Base-by-base conservation (phyloP, 2,329 filamentous ascomycete species). In the Clonostachys chloroleuca region DNA sequence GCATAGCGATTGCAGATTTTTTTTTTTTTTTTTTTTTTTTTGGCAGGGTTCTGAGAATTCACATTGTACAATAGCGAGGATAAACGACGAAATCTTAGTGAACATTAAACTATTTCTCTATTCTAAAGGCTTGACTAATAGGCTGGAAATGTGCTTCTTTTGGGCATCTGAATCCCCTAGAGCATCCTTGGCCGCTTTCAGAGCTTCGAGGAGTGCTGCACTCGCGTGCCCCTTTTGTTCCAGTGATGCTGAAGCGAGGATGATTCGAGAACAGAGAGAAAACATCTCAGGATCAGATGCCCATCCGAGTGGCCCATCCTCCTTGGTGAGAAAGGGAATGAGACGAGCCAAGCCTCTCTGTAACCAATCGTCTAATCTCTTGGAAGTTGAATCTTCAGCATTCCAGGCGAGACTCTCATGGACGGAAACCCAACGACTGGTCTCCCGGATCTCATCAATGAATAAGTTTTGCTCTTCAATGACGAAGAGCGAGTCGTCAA, bases 381-480 rank as follows among this genome's bases (percentile, higher is more conserved):
- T 24, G 13, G 66, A 57, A 30, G 47, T 56, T 2, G 47, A 47
- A 9, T 59, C 60, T 2, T 56, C 47, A 4, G 43, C 47, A 5
- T 53, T 47, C 52, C 55, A 59, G 6, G 46, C 20, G 34, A 66
- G 30, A 37, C 48, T 42, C 16, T 55, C 48, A 33, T 87, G 67
- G 2, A 80, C 69, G 14, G 62, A 63, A 0, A 75, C 67, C 90
- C 91, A 96, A n/a, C 82, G 63, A 16, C 75, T 68, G 5, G 83
- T 74, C 63, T 96, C 92, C 43, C 83, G 75, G 6, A 89, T 80
- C 55, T 91, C 84, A 62, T 97, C 92, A 44, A 92, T 73, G 63
- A 89, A 97, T n/a, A 96, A 75, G 61, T 99, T 99, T 62, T 95
- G 91, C 62, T 95, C 92, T 66, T 99, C 94, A 47, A 90, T 78